These are phyloP conservation scores for Candida multigemmis DNA, from an alignment of 805 yeast species.

Conservation along the genomic window DNA sequence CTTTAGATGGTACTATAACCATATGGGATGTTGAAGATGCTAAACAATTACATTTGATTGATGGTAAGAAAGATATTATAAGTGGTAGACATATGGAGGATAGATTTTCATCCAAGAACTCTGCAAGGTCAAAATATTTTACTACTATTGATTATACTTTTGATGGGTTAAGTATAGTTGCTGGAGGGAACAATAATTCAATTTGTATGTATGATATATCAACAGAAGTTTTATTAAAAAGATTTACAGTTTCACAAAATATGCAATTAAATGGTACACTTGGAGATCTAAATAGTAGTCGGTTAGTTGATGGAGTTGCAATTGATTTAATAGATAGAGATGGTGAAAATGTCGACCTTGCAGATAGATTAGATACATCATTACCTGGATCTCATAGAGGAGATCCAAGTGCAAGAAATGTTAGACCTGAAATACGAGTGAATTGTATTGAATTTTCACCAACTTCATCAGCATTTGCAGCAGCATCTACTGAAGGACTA, in stretches of 20 bases:
- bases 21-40: slow-evolving; percentile 80
- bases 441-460: slow-evolving; percentile 79
- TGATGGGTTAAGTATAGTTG: slow-evolving; percentile 81
- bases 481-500: slow-evolving; percentile 92
- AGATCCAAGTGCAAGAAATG: slow-evolving; percentile 67
- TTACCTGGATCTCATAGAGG: slow-evolving; percentile 81
- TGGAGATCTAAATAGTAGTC: slow-evolving; percentile 67
- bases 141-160: slow-evolving; percentile 76
- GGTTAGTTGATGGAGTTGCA: slow-evolving; percentile 77
- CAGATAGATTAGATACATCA: slow-evolving; percentile 64
- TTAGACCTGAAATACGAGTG: slow-evolving; percentile 78
- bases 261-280: slow-evolving; percentile 88
- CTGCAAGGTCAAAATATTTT: slow-evolving; percentile 78
- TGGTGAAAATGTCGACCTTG: slow-evolving; percentile 81
- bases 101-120: slow-evolving; percentile 69
- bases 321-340: slow-evolving; percentile 67
- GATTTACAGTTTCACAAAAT: slow-evolving; percentile 80
- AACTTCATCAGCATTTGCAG: slow-evolving; percentile 82
- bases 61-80: slow-evolving; percentile 78
- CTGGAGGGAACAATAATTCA: slow-evolving; percentile 89
- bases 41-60: slow-evolving; percentile 73
- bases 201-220: slow-evolving; percentile 86
- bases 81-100: slow-evolving; percentile 81
- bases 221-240: slow-evolving; percentile 75
- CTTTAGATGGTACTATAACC: slow-evolving; percentile 80